These are phyloP conservation scores for Pseudogymnoascus sp. DNA, from an alignment of 2,329 filamentous ascomycete genomes.

Conservation along the genomic window DNA sequence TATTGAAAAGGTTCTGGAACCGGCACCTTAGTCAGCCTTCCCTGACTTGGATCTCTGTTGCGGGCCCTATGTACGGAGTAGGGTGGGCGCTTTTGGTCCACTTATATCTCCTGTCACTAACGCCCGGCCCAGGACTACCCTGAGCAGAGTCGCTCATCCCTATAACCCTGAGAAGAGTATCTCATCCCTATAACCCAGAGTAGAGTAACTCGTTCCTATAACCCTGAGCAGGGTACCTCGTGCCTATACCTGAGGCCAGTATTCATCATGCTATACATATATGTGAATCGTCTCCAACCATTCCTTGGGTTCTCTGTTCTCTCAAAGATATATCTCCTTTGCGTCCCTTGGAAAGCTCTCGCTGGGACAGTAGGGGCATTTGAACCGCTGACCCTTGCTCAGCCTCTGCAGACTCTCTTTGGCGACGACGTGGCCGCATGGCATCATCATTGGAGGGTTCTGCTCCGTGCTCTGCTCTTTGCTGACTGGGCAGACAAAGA, in stretches of 20 bases:
- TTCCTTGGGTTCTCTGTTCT: neutral
- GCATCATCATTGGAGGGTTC: constrained; percentile 95
- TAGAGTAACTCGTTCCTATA: neutral
- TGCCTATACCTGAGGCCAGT: neutral
- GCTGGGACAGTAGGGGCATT: constrained; percentile 90
- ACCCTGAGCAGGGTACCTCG: neutral
- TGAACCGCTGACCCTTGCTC: constrained; percentile 73
- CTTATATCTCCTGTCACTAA: constrained; percentile 2
- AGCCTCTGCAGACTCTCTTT: constrained; percentile 73
- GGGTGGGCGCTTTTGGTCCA: neutral
- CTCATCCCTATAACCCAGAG: neutral
- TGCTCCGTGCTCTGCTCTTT: constrained; percentile 91
- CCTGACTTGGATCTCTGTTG: neutral
- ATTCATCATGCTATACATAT: neutral
- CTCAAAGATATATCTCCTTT: constrained; percentile 20
- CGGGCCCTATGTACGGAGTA: neutral
- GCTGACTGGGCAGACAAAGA: constrained; percentile 95
- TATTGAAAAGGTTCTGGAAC: neutral
- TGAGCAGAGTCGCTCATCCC: neutral
- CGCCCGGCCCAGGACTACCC: neutral
- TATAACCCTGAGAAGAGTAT: neutral
- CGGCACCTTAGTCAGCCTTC: constrained; percentile 2
- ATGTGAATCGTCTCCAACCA: neutral
- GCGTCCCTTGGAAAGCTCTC: constrained; percentile 76
- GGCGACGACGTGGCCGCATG: constrained; percentile 90